Percentiles rank a stretch among this genome's conserved stretches.
These are phyloP conservation scores for Murraya koenigii DNA, from an alignment of 345 rosid species.

Conservation along the genomic window DNA sequence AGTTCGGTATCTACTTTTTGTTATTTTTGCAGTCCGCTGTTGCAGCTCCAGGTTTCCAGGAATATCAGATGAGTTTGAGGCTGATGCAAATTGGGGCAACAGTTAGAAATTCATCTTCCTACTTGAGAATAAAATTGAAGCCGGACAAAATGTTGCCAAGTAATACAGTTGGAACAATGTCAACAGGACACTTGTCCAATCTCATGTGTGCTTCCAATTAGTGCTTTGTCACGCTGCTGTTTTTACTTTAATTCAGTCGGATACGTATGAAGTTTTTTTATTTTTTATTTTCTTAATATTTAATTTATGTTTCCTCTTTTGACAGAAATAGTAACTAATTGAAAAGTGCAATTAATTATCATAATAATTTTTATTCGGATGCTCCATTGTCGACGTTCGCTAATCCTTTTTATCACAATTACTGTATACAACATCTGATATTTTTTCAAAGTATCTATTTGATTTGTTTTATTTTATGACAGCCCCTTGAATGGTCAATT, in stretches of 20 bases:
- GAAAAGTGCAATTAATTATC: background rate
- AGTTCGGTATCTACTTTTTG: background rate
- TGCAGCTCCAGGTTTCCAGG: constrained; percentile 54
- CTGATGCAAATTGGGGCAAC: constrained; percentile 87
- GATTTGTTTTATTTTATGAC: too few relatives aligned
- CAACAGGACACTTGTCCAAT: constrained; percentile 59
- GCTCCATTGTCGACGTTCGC: too few relatives aligned
- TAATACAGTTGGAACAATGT: constrained; percentile 59
- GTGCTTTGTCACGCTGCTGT: constrained; percentile 49
- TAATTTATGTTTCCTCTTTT: background rate
- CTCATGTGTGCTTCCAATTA: constrained; percentile 56
- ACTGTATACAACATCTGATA: too few relatives aligned
- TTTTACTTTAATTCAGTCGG: background rate
- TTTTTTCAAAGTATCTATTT: too few relatives aligned
- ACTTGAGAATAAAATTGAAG: constrained; percentile 49
- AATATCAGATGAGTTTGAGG: constrained; percentile 60
- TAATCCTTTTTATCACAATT: too few relatives aligned
- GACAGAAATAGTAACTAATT: background rate
- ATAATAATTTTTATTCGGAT: too few relatives aligned
- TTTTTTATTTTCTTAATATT: too few relatives aligned
- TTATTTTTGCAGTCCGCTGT: constrained; percentile 44
- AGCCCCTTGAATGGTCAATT: background rate
- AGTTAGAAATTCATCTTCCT: constrained; percentile 58
- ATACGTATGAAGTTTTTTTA: too few relatives aligned
- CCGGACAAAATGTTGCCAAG: constrained; percentile 59